Evolutionary conservation across 768 basidiomycete species (phyloP).

Genomic region (Termitomyces sp.): DNA sequence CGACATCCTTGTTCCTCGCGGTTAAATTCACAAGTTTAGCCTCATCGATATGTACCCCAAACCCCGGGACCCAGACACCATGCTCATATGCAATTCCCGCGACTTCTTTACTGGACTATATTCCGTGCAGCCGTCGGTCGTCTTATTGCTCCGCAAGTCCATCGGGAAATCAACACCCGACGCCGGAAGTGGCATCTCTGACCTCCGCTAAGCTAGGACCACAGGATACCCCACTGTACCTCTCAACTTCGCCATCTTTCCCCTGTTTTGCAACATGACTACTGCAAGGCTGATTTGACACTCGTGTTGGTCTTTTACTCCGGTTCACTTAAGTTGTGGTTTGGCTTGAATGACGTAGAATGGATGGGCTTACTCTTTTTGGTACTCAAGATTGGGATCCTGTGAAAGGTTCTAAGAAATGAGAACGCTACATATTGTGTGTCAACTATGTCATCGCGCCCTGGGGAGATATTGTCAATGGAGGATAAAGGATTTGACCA

Average conservation of each 20-base stretch:
- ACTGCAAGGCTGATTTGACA: neutral
- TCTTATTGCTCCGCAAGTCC: constrained; percentile 2
- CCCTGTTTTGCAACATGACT: constrained; percentile 6
- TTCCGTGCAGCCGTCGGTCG: neutral
- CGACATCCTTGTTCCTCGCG: neutral
- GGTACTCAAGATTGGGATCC: neutral
- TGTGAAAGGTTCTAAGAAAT: neutral
- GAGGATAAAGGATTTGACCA: neutral
- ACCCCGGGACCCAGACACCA: neutral
- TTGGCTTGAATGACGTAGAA: neutral
- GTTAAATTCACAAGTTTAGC: neutral
- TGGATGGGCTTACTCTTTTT: neutral
- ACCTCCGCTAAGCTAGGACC: constrained; percentile 11
- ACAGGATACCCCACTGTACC: neutral
- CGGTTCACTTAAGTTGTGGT: neutral
- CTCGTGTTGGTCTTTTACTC: neutral
- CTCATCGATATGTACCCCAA: neutral
- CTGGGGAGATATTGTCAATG: too few species aligned
- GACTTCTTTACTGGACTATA: neutral
- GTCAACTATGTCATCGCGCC: neutral
- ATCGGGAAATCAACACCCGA: neutral
- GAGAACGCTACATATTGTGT: neutral
- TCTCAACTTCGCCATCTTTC: neutral
- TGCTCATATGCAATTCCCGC: neutral
- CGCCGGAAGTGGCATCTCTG: constrained; percentile 3